Conservation (phyloP, 2,329 filamentous ascomycete genomes). For the Penicillium sumatraense region DNA sequence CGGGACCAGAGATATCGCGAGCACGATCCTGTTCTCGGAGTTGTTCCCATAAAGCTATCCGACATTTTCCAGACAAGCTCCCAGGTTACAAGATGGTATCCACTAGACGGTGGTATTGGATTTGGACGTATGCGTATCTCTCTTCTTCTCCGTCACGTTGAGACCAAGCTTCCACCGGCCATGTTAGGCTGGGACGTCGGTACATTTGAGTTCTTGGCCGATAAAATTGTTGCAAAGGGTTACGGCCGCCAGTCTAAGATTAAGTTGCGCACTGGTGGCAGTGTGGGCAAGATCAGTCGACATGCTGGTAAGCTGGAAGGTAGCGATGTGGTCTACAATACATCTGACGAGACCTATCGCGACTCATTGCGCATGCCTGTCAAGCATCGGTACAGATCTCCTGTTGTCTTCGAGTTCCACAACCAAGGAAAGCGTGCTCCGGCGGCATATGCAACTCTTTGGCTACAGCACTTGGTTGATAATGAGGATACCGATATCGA, state of each 20-base stretch:
- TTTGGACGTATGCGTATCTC: constrained; percentile 90
- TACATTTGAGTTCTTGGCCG: constrained; percentile 83
- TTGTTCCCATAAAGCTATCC: constrained; percentile 84
- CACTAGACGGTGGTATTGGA: constrained; percentile 91
- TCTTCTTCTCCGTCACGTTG: constrained; percentile 85
- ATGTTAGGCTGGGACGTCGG: constrained; percentile 95
- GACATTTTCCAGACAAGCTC: constrained; percentile 87
- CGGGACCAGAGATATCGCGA: constrained; percentile 87
- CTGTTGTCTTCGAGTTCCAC: constrained; percentile 86
- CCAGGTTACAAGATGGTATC: constrained; percentile 90
- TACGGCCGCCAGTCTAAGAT: constrained; percentile 71
- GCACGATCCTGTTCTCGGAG: constrained; percentile 91
- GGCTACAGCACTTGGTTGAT: constrained; percentile 84
- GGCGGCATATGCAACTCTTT: constrained; percentile 78
- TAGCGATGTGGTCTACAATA: constrained; percentile 65
- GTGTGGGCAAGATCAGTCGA: constrained; percentile 70
- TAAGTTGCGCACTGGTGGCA: constrained; percentile 81
- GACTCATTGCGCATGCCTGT: constrained; percentile 77
- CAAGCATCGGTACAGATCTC: constrained; percentile 86
- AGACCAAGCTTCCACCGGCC: constrained; percentile 79
- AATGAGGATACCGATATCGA: constrained; percentile 77
- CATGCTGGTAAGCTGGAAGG: constrained; percentile 65
- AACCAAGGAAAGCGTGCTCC: constrained; percentile 69
- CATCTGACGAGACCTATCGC: constrained; percentile 56
- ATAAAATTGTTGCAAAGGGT: constrained; percentile 67